Conservation (phyloP, 352 stramenopile species). For the Globisporangium iwayamae region DNA sequence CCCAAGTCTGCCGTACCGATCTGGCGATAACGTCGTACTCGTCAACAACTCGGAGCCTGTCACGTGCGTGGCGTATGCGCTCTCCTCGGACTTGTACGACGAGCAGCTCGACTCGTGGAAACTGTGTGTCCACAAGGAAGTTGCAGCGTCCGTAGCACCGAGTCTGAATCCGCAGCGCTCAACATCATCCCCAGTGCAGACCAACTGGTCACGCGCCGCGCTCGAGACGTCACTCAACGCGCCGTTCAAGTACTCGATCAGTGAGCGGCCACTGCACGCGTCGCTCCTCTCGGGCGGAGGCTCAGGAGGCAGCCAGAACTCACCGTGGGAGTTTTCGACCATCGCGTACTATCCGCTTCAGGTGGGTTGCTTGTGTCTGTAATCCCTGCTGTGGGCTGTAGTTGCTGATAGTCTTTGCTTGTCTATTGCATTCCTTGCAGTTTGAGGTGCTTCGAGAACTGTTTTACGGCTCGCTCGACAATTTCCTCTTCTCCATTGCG, state of each 20-base stretch:
- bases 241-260: conserved; percentile 61
- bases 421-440: conserved; percentile 27
- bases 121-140: conserved; percentile 46
- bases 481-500: conserved; percentile 82
- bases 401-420: neutral
- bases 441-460: conserved; percentile 93
- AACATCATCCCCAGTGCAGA: conserved; percentile 28
- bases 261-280: conserved; percentile 61
- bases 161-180: conserved; percentile 11
- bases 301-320: conserved; percentile 25
- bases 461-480: conserved; percentile 60
- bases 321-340: conserved; percentile 69
- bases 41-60: conserved; percentile 93
- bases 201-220: conserved; percentile 65
- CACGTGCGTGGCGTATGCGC: conserved; percentile 93
- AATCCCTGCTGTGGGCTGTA: neutral
- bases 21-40: conserved; percentile 87
- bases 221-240: conserved; percentile 46
- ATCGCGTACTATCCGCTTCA: conserved; percentile 78
- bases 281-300: conserved; percentile 45
- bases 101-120: conserved; percentile 69
- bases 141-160: conserved; percentile 20
- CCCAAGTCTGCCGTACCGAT: conserved; percentile 85
- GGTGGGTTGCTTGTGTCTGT: conserved; percentile 26
- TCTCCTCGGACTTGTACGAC: conserved; percentile 90